A percentile compares a stretch with the other conserved stretches of the same genome.
Evolutionary conservation across 1,284 basidiomycete species (phyloP).

Genomic region (Naganishia cerealis): DNA sequence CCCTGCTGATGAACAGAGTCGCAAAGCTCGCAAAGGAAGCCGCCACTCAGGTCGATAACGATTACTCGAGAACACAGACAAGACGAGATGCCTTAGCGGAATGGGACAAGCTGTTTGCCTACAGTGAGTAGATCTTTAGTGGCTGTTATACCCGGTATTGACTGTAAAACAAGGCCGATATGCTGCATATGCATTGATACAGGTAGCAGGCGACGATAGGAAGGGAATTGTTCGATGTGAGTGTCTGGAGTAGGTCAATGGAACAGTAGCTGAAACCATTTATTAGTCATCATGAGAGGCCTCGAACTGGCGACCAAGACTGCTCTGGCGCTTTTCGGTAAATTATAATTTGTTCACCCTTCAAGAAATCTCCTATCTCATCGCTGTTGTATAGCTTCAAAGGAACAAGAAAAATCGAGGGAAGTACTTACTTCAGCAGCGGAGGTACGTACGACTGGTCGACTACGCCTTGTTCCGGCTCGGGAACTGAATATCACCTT

Average conservation of each 20-base stretch:
- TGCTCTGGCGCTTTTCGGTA: constrained; percentile 13
- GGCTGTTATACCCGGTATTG: neutral
- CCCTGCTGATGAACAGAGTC: constrained; percentile 14
- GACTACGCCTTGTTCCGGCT: neutral
- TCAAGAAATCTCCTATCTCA: neutral
- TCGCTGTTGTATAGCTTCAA: neutral
- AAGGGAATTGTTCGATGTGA: constrained; percentile 3
- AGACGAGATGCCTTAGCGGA: constrained; percentile 6
- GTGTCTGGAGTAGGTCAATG: neutral
- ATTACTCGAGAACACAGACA: constrained; percentile 13
- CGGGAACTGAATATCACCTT: neutral
- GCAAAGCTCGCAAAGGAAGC: constrained; percentile 21
- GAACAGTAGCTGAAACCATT: neutral
- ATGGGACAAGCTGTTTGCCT: constrained; percentile 19
- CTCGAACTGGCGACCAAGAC: constrained; percentile 25
- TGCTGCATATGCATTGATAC: constrained; percentile 22
- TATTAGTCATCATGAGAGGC: constrained; percentile 7
- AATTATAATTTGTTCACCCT: neutral
- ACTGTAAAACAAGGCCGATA: neutral
- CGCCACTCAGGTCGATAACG: neutral
- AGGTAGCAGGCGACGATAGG: constrained; percentile 12
- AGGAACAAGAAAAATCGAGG: constrained; percentile 2
- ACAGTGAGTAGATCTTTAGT: neutral
- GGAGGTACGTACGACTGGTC: neutral
- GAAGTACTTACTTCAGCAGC: constrained; percentile 14